Percentiles rank a stretch among this genome's conserved stretches.
Conservation (phyloP, 495 filamentous ascomycete species). For the Penicillium cinerascens region DNA sequence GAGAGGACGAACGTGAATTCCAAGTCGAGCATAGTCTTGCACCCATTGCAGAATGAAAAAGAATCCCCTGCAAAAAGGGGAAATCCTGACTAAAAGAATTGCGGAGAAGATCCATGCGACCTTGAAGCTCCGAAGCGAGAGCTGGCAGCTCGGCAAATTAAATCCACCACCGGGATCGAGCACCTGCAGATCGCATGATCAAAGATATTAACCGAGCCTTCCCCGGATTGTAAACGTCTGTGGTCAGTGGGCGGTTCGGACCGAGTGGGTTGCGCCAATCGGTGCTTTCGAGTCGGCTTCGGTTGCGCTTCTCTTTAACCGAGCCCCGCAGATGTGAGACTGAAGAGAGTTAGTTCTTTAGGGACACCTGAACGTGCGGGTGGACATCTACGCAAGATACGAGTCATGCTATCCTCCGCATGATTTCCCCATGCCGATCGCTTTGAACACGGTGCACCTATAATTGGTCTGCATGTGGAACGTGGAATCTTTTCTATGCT, state of each 20-base stretch:
- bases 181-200: constrained; percentile 2
- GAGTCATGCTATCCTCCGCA: too few species aligned
- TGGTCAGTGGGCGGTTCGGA: constrained; percentile 3
- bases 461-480: too few species aligned
- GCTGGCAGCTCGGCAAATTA: constrained; percentile 10
- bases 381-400: background rate
- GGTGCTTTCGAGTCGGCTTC: background rate
- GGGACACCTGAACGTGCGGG: too few species aligned
- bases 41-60: background rate
- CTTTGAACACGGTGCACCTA: too few species aligned
- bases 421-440: too few species aligned
- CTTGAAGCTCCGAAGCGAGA: constrained; percentile 10
- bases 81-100: constrained; percentile 8
- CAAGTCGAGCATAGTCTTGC: background rate
- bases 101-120: constrained; percentile 14
- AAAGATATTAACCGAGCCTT: constrained; percentile 20
- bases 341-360: background rate
- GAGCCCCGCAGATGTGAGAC: background rate
- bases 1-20: background rate
- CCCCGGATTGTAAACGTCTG: constrained; percentile 23
- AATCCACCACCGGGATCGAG: background rate
- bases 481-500: too few species aligned
- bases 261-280: background rate
- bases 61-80: constrained; percentile 18
- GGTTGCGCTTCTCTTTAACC: background rate